Evolutionary conservation across 2,329 filamentous ascomycete genomes (phyloP), one percentile per base, ranked within the genome.

Genomic region (Tolypocladium ovalisporum): DNA sequence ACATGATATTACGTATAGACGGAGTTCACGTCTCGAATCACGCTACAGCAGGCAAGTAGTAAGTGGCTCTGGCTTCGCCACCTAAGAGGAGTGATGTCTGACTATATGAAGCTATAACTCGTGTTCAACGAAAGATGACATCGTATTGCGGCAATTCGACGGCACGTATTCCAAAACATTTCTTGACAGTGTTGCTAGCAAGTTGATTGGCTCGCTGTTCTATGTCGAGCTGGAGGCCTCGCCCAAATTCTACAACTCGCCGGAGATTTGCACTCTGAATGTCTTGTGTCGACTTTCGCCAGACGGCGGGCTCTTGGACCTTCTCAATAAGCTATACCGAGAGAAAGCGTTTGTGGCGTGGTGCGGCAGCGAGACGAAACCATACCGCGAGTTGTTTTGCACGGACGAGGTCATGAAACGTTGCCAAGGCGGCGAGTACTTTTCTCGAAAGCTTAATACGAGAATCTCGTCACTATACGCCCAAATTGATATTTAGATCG

Each of bases 171-270:
- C n/a, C 7, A 13, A 24, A n/a, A 5, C 17, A 12, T 22, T 47
- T 56, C 27, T 51, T 12, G 36, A 12, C 6, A 10, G 32, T 9
- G 42, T 52, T 8, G 37, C 52, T 19, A 34, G 35, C n/a, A 52
- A 54, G 32, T 22, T 57, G 7, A 35, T 57, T 22, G 35, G 34
- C 22, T 52, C 27, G 22, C 32, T 59, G 10, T 59, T 59, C 32
- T 59, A 55, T 37, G 55, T 59, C 17, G 36, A 59, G 44, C 55
- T 59, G 19, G 35, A 35, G 13, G 34, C 24, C 32, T 6, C 49
- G 19, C 55, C 52, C n/a, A 12, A 37, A 1, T 59, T 59, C 37
- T 59, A 59, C 29, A 49, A 27, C 17, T 56, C 32, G 4, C 53
- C n/a, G 17, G 32, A 53, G 15, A 34, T 53, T 15, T 57, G 13